Evolutionary conservation across 2,329 filamentous ascomycete species (phyloP).

Genomic region (Diaporthe vaccinii): DNA sequence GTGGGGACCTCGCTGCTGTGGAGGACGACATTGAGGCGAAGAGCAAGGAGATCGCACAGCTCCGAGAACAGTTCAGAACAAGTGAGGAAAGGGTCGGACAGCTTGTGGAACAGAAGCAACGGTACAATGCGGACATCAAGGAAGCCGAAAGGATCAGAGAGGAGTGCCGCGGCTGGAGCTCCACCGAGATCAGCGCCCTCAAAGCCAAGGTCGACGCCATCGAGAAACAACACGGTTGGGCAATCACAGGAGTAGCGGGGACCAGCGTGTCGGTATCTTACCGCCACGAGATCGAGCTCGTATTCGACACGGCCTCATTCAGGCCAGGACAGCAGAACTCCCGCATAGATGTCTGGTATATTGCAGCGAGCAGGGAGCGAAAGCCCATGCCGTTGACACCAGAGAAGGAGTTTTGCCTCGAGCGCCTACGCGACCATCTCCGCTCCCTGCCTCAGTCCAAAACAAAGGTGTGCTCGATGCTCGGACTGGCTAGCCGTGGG

Average conservation of each 20-base stretch:
- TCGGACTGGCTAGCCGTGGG: conserved; percentile 69
- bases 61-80: conserved; percentile 76
- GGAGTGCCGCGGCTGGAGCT: conserved; percentile 90
- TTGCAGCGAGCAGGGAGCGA: conserved; percentile 69
- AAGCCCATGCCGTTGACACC: conserved; percentile 69
- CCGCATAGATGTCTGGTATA: conserved; percentile 78
- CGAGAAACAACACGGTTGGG: conserved; percentile 79
- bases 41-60: conserved; percentile 73
- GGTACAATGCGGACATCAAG: conserved; percentile 80
- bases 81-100: conserved; percentile 75
- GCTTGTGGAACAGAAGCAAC: conserved; percentile 75
- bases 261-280: conserved; percentile 81
- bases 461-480: conserved; percentile 69
- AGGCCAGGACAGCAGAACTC: conserved; percentile 59
- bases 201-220: conserved; percentile 78
- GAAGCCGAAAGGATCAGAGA: conserved; percentile 88
- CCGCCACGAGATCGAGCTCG: conserved; percentile 78
- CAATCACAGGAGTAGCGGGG: conserved; percentile 74
- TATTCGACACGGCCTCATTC: conserved; percentile 77
- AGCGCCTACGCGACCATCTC: conserved; percentile 77
- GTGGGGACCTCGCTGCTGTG: conserved; percentile 74
- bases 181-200: conserved; percentile 82
- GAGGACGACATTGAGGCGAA: conserved; percentile 80
- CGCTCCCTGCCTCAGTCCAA: conserved; percentile 71
- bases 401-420: conserved; percentile 82